phyloP scores from a whole-genome alignment of 2,329 filamentous ascomycete genomes.

The Alternaria sp. region DNA sequence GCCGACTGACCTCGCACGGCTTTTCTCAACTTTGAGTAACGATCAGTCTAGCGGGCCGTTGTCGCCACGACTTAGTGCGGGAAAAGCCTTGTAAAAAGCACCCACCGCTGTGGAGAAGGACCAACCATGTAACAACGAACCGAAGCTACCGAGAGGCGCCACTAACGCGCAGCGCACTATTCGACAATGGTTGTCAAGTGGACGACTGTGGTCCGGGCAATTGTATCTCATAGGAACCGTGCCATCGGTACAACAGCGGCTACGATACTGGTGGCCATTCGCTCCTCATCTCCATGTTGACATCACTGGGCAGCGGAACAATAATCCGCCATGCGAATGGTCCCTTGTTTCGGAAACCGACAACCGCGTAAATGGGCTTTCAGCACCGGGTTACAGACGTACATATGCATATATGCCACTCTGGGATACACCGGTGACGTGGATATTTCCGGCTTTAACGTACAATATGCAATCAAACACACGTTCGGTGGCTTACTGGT shows the following conservation, averaged over 20 bases:
- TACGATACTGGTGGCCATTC: neutral
- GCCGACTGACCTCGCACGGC: conserved; percentile 17
- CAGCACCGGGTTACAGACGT: conserved; percentile 4
- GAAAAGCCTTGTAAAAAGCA: conserved; percentile 26
- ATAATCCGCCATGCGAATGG: conserved; percentile 5
- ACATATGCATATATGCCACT: conserved; percentile 2
- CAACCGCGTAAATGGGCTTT: conserved; percentile 3
- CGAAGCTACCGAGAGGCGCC: conserved; percentile 11
- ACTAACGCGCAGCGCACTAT: conserved; percentile 9
- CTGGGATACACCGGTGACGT: conserved; percentile 8
- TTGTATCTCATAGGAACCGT: conserved; percentile 10
- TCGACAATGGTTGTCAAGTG: conserved; percentile 12
- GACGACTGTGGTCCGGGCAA: conserved; percentile 9
- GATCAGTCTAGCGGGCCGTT: conserved; percentile 33
- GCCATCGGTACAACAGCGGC: conserved; percentile 14
- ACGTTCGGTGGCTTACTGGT: conserved; percentile 12
- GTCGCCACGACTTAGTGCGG: conserved; percentile 25
- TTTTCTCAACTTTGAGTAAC: conserved; percentile 12
- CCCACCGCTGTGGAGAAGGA: conserved; percentile 6
- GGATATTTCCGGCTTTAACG: conserved; percentile 3
- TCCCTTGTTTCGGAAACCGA: conserved; percentile 9
- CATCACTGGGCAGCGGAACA: conserved; percentile 16
- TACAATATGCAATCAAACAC: conserved; percentile 4
- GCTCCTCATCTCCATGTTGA: neutral
- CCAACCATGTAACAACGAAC: conserved; percentile 5